Evolutionary conservation across 805 yeast species (phyloP).

Genomic region (Nakazawaea ernobii): DNA sequence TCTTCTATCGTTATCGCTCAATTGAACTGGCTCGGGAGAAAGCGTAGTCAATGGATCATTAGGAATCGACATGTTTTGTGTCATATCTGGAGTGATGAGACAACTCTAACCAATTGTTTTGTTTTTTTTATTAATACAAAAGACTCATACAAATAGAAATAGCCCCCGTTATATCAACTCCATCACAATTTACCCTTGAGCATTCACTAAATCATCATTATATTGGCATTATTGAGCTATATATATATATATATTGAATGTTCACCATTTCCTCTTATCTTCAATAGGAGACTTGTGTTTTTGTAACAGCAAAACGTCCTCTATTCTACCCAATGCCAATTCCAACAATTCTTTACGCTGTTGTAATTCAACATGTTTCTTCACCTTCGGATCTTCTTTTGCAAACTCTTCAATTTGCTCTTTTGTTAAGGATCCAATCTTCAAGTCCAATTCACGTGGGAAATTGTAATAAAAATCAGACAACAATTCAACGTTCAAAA

Average conservation of each 20-base stretch:
- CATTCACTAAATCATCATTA: not conserved
- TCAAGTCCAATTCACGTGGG: slow-evolving; percentile 85
- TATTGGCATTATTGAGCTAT: not conserved
- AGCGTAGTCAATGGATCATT: not conserved
- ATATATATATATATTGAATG: not conserved
- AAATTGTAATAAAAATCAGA: slow-evolving; percentile 95
- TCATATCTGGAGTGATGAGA: not conserved
- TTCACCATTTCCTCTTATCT: slow-evolving; percentile 2
- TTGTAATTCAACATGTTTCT: slow-evolving; percentile 87
- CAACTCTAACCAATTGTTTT: not conserved
- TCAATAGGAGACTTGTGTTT: slow-evolving; percentile 16
- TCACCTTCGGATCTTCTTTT: slow-evolving; percentile 88
- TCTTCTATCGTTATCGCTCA: not conserved
- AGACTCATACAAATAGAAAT: not conserved
- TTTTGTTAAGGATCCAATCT: slow-evolving; percentile 56
- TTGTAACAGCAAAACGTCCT: slow-evolving; percentile 70
- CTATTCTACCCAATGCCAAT: slow-evolving; percentile 78
- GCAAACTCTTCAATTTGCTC: slow-evolving; percentile 89
- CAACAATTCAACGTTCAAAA: slow-evolving; percentile 86
- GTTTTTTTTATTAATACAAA: not conserved
- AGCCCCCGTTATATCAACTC: not conserved
- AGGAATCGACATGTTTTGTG: not conserved
- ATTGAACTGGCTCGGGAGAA: not conserved
- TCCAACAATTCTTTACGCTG: slow-evolving; percentile 87
- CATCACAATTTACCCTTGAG: no score